Percentiles rank a stretch among this genome's conserved stretches.
phyloP scores from a whole-genome alignment of 805 yeast genomes.

The Maudiozyma turicensis region DNA sequence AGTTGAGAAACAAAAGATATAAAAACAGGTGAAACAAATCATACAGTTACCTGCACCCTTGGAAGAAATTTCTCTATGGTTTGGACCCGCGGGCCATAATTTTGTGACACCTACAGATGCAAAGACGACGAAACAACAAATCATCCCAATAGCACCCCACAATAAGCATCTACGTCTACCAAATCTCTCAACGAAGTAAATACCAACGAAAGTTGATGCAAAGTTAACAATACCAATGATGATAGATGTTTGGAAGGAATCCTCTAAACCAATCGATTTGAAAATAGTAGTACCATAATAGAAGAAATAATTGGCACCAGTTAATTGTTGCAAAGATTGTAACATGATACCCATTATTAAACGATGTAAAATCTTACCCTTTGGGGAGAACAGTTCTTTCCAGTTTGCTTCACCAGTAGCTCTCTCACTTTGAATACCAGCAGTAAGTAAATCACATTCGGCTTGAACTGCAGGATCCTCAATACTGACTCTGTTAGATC shows the following conservation, averaged over 20 bases:
- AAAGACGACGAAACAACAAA: slow-evolving; percentile 1
- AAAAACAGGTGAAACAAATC: background rate
- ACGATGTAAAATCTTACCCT: background rate
- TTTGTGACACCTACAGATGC: slow-evolving; percentile 1
- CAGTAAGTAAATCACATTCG: background rate
- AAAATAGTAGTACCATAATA: slow-evolving; percentile 2
- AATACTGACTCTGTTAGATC: background rate
- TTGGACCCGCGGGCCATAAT: background rate
- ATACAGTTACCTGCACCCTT: slow-evolving; percentile 29
- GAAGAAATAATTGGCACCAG: slow-evolving; percentile 1
- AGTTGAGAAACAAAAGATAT: slow-evolving; percentile 1
- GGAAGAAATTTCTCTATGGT: background rate
- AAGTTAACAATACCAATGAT: slow-evolving; percentile 52
- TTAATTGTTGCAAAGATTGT: background rate
- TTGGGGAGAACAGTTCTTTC: background rate
- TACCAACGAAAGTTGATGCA: slow-evolving; percentile 43
- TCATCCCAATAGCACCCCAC: background rate
- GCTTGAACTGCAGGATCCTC: background rate
- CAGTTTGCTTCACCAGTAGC: background rate
- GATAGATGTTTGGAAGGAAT: slow-evolving; percentile 25
- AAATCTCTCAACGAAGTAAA: slow-evolving; percentile 41
- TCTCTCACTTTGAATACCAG: background rate
- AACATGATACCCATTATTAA: slow-evolving; percentile 1
- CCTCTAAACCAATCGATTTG: background rate
- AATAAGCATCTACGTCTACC: slow-evolving; percentile 38